Evolutionary conservation across 352 stramenopile genomes (phyloP).

Genomic region (Phytophthora pistaciae): DNA sequence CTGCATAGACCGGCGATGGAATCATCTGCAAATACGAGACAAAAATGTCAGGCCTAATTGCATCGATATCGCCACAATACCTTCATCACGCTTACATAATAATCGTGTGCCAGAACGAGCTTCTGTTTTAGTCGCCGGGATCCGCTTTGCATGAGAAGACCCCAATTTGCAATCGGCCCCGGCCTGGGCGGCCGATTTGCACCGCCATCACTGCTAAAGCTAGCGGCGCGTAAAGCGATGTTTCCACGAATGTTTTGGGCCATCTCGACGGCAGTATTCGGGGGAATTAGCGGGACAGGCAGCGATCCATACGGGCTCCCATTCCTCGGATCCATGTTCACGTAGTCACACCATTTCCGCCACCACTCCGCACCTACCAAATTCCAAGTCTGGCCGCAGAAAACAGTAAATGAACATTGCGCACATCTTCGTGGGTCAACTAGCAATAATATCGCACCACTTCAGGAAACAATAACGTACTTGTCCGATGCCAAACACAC

Average conservation of each 20-base stretch:
- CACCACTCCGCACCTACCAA: slow-evolving; percentile 81
- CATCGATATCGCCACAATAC: not conserved
- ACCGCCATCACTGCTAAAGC: slow-evolving; percentile 21
- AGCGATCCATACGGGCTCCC: slow-evolving; percentile 70
- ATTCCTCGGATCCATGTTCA: slow-evolving; percentile 65
- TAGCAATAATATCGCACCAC: slow-evolving; percentile 21
- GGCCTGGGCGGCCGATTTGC: slow-evolving; percentile 43
- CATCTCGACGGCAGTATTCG: slow-evolving; percentile 42
- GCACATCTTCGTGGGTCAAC: slow-evolving; percentile 37
- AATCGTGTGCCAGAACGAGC: slow-evolving; percentile 75
- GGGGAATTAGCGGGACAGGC: slow-evolving; percentile 60
- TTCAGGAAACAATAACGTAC: slow-evolving; percentile 33
- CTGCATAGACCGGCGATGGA: slow-evolving; percentile 66
- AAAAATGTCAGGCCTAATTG: not conserved
- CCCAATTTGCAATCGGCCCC: slow-evolving; percentile 86
- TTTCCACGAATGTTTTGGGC: slow-evolving; percentile 46
- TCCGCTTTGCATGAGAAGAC: slow-evolving; percentile 77
- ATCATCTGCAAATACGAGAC: slow-evolving; percentile 57
- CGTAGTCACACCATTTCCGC: slow-evolving; percentile 84
- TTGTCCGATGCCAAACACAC: slow-evolving; percentile 59
- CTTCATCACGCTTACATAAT: slow-evolving; percentile 65
- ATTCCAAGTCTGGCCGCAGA: slow-evolving; percentile 69
- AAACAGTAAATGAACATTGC: slow-evolving; percentile 14
- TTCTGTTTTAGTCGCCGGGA: slow-evolving; percentile 79
- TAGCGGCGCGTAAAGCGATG: slow-evolving; percentile 29